Conservation (phyloP, 1,139 yeast genomes). For the Pneumocystis canis region DNA sequence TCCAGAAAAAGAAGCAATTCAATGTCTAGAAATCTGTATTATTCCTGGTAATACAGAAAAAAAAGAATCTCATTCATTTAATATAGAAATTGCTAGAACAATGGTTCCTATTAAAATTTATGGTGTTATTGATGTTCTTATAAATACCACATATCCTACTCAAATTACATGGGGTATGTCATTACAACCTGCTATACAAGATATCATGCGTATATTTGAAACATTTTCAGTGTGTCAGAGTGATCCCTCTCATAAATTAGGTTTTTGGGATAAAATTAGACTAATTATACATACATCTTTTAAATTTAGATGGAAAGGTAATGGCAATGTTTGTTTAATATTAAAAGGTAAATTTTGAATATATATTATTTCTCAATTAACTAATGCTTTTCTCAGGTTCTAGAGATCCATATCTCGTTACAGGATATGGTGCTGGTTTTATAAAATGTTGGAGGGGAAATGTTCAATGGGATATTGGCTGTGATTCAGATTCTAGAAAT, state of each 20-base stretch:
- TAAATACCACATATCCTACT: conserved; percentile 46
- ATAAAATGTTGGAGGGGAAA: conserved; percentile 62
- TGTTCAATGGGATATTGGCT: conserved; percentile 47
- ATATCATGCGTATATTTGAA: conserved; percentile 64
- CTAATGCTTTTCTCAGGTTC: conserved; percentile 32
- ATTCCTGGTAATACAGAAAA: conserved; percentile 33
- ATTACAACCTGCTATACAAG: conserved; percentile 72
- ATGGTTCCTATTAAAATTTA: conserved; percentile 61
- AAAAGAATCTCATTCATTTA: conserved; percentile 29
- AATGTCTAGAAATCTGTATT: conserved; percentile 51
- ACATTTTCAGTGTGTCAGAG: conserved; percentile 67
- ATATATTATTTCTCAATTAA: background rate
- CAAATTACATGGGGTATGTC: conserved; percentile 77
- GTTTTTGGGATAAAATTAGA: conserved; percentile 66
- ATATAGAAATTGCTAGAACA: conserved; percentile 58
- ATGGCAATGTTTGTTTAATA: conserved; percentile 34
- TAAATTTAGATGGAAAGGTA: conserved; percentile 32
- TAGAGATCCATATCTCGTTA: conserved; percentile 56
- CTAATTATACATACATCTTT: conserved; percentile 44
- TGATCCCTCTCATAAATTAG: conserved; percentile 72
- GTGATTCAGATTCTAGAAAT: conserved; percentile 44
- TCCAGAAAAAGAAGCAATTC: conserved; percentile 32
- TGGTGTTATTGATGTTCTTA: conserved; percentile 43
- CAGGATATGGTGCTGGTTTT: conserved; percentile 64
- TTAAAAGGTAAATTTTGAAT: conserved; percentile 24